Evolutionary conservation across 2,329 filamentous ascomycete genomes (phyloP).

Genomic region (Clarireedia hainanense): DNA sequence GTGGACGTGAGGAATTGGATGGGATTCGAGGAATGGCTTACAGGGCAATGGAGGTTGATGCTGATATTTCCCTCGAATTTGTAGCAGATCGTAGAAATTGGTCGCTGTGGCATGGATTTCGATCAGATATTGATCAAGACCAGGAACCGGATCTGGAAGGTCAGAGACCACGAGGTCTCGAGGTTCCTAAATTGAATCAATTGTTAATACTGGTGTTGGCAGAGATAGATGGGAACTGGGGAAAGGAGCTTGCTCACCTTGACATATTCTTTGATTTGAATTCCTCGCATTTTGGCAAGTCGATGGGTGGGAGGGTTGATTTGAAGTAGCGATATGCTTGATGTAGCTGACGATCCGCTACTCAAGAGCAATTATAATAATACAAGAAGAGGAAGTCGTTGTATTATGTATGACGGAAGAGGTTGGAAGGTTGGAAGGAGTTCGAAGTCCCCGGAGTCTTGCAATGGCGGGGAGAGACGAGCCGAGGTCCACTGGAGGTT

Average conservation of each 20-base stretch:
- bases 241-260: constrained; percentile 41
- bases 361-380: no score
- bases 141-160: constrained; percentile 67
- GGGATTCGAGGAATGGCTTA: neutral
- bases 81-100: constrained; percentile 96
- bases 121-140: constrained; percentile 72
- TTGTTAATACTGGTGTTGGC: neutral
- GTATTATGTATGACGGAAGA: neutral
- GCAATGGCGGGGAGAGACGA: neutral
- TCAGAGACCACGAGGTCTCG: constrained; percentile 68
- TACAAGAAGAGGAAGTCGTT: neutral
- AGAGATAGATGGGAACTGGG: neutral
- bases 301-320: neutral
- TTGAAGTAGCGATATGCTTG: neutral
- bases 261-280: constrained; percentile 67
- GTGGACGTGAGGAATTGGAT: neutral
- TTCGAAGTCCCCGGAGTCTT: neutral
- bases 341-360: no score
- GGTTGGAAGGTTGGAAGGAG: neutral
- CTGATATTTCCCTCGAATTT: constrained; percentile 94
- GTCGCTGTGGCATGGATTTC: constrained; percentile 78
- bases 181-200: constrained; percentile 49
- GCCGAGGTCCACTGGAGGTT: neutral
- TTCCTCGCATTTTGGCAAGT: constrained; percentile 57
- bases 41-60: constrained; percentile 80